Base-by-base conservation (phyloP, 352 stramenopile species). In the Albugo laibachii region DNA sequence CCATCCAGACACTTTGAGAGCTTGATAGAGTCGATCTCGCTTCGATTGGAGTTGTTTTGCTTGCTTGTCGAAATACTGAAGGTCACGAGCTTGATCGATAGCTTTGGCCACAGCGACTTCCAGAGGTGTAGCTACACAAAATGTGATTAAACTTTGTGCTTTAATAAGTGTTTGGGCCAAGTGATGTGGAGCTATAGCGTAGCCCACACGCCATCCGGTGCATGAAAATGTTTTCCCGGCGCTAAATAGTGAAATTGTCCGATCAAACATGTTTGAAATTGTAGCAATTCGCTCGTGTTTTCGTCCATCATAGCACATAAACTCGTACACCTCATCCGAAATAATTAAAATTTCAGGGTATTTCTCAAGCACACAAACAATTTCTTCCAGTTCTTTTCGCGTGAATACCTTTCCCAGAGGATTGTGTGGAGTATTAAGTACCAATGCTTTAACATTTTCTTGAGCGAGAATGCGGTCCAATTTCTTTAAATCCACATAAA, bases 361-460 rank as follows among this genome's bases (percentile, higher is more conserved):
- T 37, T 66, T 74, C 27, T 71, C 19, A 40, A 96, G 54, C 20
- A 95, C 68, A 0, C 66, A 37, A 8, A 86, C 88, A 52, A 99
- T 92, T 10, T 66, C 60, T 37, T 94, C 59, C 49, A 99, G 81
- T 71, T 99, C 95, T 10, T 66, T 50, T n/a, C 56, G 56, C 4
- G 80, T 82, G 55, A 99, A 97, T 10, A 99, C 87, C 63, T 98
- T 98, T 24, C 95, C 95, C 16, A 94, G 98, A 6, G 95, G 95
- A 62, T 99, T 99, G 72, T 99, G 95, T 24, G 95, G 95, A 40
- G 91, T 97, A 62, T 99, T 99, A 39, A 99, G 71, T 45, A 99
- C 77, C 41, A 99, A 64, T 50, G 96, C 83, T 52, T 93, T 88
- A 8, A 43, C 20, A 43, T 43, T 24, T 19, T 43, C 20, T 8